phyloP scores from a whole-genome alignment of 352 stramenopile species.

The Elongisporangium senticosum region DNA sequence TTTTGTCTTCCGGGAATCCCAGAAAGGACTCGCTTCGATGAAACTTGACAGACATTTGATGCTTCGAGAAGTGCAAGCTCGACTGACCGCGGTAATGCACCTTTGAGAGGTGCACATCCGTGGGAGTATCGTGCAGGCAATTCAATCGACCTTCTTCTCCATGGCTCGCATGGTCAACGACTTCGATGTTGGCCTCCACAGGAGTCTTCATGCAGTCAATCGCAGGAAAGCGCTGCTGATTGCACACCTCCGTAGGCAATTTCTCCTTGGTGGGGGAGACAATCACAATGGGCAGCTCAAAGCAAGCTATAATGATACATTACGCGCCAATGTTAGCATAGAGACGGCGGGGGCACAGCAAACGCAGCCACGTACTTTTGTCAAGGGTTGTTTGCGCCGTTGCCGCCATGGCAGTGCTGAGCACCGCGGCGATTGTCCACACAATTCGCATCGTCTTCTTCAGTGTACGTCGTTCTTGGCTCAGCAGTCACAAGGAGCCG shows the following conservation, averaged over 20 bases:
- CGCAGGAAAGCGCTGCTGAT: constrained; percentile 33
- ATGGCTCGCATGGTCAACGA: constrained; percentile 32
- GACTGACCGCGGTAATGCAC: constrained; percentile 58
- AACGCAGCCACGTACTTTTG: constrained; percentile 11
- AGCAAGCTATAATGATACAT: constrained; percentile 28
- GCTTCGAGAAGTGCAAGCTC: constrained; percentile 51
- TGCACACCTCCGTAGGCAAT: constrained; percentile 46
- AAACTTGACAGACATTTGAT: constrained; percentile 42
- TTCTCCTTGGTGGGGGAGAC: constrained; percentile 32
- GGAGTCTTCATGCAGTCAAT: constrained; percentile 41
- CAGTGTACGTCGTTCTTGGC: neutral
- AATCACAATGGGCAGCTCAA: constrained; percentile 43
- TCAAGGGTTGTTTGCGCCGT: constrained; percentile 4
- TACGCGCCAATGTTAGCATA: constrained; percentile 1
- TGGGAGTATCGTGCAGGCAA: constrained; percentile 28
- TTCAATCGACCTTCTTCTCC: constrained; percentile 24
- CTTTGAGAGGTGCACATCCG: constrained; percentile 23
- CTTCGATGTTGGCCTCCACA: constrained; percentile 36
- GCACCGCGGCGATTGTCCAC: neutral
- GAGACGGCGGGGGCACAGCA: too few relatives aligned
- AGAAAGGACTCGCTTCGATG: constrained; percentile 24
- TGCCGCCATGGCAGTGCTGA: constrained; percentile 3
- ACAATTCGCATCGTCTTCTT: neutral
- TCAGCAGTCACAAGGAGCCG: neutral
- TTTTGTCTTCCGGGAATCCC: constrained; percentile 38